Conservation (phyloP, 805 yeast genomes). For the Komagataella pastoris region DNA sequence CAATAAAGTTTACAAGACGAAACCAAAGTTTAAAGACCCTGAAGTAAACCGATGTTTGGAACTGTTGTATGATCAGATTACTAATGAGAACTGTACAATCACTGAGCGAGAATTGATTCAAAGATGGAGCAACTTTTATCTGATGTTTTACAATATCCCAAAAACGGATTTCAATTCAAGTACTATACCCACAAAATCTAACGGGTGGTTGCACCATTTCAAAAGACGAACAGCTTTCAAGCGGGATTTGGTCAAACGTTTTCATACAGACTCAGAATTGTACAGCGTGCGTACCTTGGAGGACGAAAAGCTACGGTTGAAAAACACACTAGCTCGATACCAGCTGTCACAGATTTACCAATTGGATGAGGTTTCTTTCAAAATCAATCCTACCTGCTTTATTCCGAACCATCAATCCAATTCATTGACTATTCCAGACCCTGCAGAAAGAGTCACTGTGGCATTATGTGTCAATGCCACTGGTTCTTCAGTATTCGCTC, state of each 20-base stretch:
- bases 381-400: conserved; percentile 9
- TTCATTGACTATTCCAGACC: conserved; percentile 7
- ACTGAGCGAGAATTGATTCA: conserved; percentile 17
- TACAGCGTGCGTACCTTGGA: conserved; percentile 6
- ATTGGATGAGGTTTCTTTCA: conserved; percentile 21
- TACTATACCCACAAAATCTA: conserved; percentile 12
- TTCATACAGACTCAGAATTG: conserved; percentile 9
- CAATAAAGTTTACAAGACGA: conserved; percentile 15
- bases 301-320: conserved; percentile 13
- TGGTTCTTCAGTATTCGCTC: conserved; percentile 14
- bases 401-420: conserved; percentile 4
- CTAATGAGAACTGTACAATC: conserved; percentile 15
- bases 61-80: conserved; percentile 20
- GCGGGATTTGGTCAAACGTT: conserved; percentile 13
- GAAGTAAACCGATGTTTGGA: conserved; percentile 22
- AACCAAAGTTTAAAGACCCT: conserved; percentile 18
- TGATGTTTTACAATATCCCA: conserved; percentile 8
- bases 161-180: neutral
- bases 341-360: conserved; percentile 17
- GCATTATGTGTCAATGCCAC: conserved; percentile 15
- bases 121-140: conserved; percentile 16
- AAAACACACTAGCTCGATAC: conserved; percentile 6
- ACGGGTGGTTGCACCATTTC: conserved; percentile 29
- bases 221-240: conserved; percentile 16
- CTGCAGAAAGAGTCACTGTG: conserved; percentile 10